Percentiles rank a stretch among this genome's conserved stretches.
These are phyloP conservation scores for Cladosporium sphaerospermum DNA, from an alignment of 2,329 filamentous ascomycete species.

Conservation along the genomic window DNA sequence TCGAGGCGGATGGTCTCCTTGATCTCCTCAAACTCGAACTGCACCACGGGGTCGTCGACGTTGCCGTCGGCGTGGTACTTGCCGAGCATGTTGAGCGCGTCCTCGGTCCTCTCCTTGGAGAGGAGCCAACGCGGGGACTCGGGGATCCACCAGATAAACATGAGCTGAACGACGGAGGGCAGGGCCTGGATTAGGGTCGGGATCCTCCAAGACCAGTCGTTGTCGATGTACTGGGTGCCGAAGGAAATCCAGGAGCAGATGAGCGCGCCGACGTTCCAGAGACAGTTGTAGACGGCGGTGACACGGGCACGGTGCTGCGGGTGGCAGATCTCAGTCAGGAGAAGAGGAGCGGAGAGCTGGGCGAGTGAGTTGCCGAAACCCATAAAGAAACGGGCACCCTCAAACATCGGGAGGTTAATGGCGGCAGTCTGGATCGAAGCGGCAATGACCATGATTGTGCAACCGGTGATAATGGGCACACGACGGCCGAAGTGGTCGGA, in stretches of 20 bases:
- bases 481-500: slow-evolving; percentile 23
- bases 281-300: slow-evolving; percentile 13
- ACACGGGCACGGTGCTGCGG: slow-evolving; percentile 12
- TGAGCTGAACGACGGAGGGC: slow-evolving; percentile 21
- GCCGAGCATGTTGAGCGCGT: slow-evolving; percentile 40
- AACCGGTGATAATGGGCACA: slow-evolving; percentile 10
- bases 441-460: slow-evolving; percentile 11
- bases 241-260: slow-evolving; percentile 13
- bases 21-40: slow-evolving; percentile 63
- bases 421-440: slow-evolving; percentile 9
- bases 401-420: slow-evolving; percentile 11
- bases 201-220: slow-evolving; percentile 40
- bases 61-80: slow-evolving; percentile 60
- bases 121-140: slow-evolving; percentile 56
- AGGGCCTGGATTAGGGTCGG: slow-evolving; percentile 21
- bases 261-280: slow-evolving; percentile 13
- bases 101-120: slow-evolving; percentile 44
- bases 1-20: slow-evolving; percentile 57
- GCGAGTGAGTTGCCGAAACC: slow-evolving; percentile 12
- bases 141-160: slow-evolving; percentile 45
- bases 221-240: slow-evolving; percentile 12
- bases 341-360: slow-evolving; percentile 11
- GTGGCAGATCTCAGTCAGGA: slow-evolving; percentile 12
- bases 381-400: slow-evolving; percentile 13
- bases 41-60: slow-evolving; percentile 53